These are phyloP conservation scores for Hymenotorrendiella dingleyae DNA, from an alignment of 2,329 filamentous ascomycete genomes.

Conservation along the genomic window DNA sequence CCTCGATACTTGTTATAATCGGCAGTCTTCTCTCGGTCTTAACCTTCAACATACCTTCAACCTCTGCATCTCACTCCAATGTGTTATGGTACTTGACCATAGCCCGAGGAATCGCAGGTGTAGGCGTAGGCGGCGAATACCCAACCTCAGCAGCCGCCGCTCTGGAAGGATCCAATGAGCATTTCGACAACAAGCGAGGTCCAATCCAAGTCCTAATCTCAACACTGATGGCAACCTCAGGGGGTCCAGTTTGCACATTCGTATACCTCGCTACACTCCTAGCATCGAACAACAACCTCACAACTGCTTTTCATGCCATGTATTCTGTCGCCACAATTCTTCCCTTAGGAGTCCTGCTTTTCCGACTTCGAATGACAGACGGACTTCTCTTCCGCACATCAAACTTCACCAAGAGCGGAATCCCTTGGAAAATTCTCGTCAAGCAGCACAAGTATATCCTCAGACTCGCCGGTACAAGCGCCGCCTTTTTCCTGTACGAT, in stretches of 20 bases:
- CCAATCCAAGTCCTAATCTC: slow-evolving; percentile 33
- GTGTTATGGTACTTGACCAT: slow-evolving; percentile 36
- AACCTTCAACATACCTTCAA: slow-evolving; percentile 30
- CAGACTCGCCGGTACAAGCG: slow-evolving; percentile 28
- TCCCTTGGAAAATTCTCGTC: slow-evolving; percentile 26
- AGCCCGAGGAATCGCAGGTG: slow-evolving; percentile 33
- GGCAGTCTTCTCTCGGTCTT: slow-evolving; percentile 33
- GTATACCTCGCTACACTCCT: slow-evolving; percentile 33
- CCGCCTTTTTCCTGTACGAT: slow-evolving; percentile 33
- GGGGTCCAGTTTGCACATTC: slow-evolving; percentile 31
- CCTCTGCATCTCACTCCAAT: slow-evolving; percentile 12
- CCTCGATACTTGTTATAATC: slow-evolving; percentile 28
- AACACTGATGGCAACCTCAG: slow-evolving; percentile 32
- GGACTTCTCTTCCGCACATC: slow-evolving; percentile 30
- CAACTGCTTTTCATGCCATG: slow-evolving; percentile 23
- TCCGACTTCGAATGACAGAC: slow-evolving; percentile 33
- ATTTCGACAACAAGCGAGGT: slow-evolving; percentile 24
- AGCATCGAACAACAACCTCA: slow-evolving; percentile 32
- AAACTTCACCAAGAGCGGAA: slow-evolving; percentile 28
- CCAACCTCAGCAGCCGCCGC: slow-evolving; percentile 34
- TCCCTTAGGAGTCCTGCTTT: slow-evolving; percentile 29
- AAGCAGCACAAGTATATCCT: slow-evolving; percentile 25
- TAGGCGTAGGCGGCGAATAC: slow-evolving; percentile 35
- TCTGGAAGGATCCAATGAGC: slow-evolving; percentile 31
- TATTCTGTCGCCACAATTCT: slow-evolving; percentile 32